These are phyloP conservation scores for Maudiozyma pseudohumilis DNA, from an alignment of 805 yeast species.

Conservation along the genomic window DNA sequence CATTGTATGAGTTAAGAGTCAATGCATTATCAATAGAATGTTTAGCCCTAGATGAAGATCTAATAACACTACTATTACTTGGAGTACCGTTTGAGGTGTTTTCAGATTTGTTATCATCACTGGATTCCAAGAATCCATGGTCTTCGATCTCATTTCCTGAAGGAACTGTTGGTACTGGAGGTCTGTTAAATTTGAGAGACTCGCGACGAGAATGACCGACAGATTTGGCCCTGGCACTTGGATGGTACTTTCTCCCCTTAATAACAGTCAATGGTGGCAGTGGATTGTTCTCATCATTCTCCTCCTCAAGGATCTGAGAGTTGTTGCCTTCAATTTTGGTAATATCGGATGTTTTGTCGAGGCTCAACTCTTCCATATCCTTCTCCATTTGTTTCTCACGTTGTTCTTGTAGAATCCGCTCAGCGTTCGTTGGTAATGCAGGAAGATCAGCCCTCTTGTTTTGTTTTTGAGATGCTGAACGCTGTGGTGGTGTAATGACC, in stretches of 20 bases:
- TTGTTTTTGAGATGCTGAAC: constrained; percentile 24
- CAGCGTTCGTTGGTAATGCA: constrained; percentile 30
- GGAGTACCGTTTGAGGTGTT: constrained; percentile 23
- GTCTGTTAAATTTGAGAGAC: constrained; percentile 34
- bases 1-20: not conserved
- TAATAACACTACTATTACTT: constrained; percentile 1
- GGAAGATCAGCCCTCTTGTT: constrained; percentile 22
- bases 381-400: constrained; percentile 16
- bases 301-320: constrained; percentile 3
- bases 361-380: constrained; percentile 13
- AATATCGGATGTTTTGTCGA: constrained; percentile 1
- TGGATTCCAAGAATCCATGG: constrained; percentile 33
- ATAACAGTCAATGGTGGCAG: constrained; percentile 18
- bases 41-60: not conserved
- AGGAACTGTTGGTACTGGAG: constrained; percentile 23
- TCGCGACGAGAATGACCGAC: constrained; percentile 61
- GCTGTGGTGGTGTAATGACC: constrained; percentile 13
- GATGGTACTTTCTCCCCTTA: constrained; percentile 41
- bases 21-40: not conserved
- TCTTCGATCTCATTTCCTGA: constrained; percentile 27
- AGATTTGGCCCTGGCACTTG: constrained; percentile 81
- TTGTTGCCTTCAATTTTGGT: constrained; percentile 3
- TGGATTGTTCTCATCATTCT: constrained; percentile 16
- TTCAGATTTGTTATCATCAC: constrained; percentile 50
- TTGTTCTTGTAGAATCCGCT: constrained; percentile 25